Conservation (phyloP, 768 basidiomycete species). For the Suillus tomentosus region DNA sequence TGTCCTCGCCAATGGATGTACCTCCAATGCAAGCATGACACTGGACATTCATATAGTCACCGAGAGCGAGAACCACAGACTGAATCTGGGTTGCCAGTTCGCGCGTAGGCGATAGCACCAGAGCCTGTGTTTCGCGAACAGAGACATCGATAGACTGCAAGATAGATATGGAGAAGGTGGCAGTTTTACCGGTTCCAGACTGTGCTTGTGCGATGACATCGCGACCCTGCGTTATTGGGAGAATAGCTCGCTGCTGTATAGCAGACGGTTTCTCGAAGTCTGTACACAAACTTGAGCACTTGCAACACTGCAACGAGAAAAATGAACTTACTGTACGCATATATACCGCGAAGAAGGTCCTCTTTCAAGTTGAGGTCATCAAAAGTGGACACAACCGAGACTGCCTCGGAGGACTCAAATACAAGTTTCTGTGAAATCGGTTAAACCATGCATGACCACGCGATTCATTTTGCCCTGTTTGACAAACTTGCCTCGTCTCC, state of each 20-base stretch:
- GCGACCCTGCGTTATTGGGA: constrained; percentile 92
- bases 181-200: constrained; percentile 99
- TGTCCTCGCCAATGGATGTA: constrained; percentile 96
- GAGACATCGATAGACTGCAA: constrained; percentile 97
- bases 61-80: constrained; percentile 92
- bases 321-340: constrained; percentile 85
- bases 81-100: constrained; percentile 99
- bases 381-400: constrained; percentile 86
- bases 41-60: constrained; percentile 99
- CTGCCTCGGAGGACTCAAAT: constrained; percentile 92
- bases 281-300: constrained; percentile 28
- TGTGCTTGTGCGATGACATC: constrained; percentile 99
- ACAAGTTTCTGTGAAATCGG: constrained; percentile 70
- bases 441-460: background rate
- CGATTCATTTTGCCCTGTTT: constrained; percentile 6
- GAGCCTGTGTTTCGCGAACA: constrained; percentile 92
- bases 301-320: constrained; percentile 1
- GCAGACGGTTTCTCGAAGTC: constrained; percentile 99
- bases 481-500: constrained; percentile 75
- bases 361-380: constrained; percentile 92
- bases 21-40: constrained; percentile 99
- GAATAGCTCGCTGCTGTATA: constrained; percentile 97
- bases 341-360: constrained; percentile 94
- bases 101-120: constrained; percentile 96
- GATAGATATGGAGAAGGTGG: constrained; percentile 97